Evolutionary conservation across 2,329 filamentous ascomycete genomes (phyloP).

Genomic region (Colletotrichum sp.): DNA sequence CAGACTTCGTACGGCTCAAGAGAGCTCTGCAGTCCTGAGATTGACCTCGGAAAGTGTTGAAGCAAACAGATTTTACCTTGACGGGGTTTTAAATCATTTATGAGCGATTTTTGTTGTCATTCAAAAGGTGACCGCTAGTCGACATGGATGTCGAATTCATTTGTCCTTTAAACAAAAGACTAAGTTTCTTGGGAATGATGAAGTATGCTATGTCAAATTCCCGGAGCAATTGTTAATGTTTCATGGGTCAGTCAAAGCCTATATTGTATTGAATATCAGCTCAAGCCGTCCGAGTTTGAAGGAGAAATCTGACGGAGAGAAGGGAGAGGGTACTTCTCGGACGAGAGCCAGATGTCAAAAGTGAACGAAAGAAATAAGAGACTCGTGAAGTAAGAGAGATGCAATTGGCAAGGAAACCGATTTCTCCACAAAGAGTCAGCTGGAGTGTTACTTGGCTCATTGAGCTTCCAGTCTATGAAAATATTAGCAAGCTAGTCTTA

Average conservation of each 20-base stretch:
- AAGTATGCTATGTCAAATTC: background rate
- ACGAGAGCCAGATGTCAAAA: background rate
- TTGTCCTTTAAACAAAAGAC: background rate
- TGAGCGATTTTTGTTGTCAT: fast-evolving
- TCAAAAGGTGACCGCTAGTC: background rate
- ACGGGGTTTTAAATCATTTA: background rate
- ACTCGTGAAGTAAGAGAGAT: background rate
- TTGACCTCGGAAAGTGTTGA: background rate
- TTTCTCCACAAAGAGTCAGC: background rate
- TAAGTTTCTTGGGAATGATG: background rate
- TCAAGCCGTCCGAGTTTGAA: background rate
- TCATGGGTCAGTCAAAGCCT: fast-evolving
- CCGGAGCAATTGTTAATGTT: fast-evolving
- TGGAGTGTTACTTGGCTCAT: background rate
- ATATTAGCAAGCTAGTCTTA: background rate
- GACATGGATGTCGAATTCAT: background rate
- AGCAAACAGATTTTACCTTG: fast-evolving
- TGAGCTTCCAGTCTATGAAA: background rate
- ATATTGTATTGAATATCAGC: fast-evolving
- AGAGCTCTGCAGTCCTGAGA: fast-evolving
- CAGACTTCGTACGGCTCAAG: background rate
- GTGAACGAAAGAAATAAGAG: background rate
- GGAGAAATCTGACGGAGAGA: background rate
- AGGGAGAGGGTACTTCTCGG: background rate
- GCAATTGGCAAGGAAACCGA: background rate